Evolutionary conservation across 2,329 filamentous ascomycete genomes (phyloP), one percentile per base, ranked within the genome.

Genomic region (Coccinonectria pachysandricola): DNA sequence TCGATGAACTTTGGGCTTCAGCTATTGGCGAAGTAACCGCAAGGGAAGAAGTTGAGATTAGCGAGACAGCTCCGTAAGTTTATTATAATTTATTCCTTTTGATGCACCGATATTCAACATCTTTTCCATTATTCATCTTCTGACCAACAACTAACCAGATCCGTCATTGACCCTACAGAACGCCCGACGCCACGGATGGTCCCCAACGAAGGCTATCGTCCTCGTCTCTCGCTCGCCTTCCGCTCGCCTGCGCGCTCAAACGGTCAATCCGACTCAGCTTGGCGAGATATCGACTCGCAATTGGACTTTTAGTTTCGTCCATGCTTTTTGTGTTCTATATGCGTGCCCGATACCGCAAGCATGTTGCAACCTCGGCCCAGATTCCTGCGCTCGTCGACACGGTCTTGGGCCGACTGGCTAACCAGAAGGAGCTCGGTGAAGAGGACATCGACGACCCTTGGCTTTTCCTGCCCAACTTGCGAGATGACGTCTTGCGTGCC

Each of bases 221-320:
- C 62, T 80, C 72, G 66, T 92, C 84, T 67, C 81, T 93, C 78
- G 81, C 87, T 71, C 73, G 80, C 58, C 70, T 96, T 79, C 73
- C 87, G 63, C 67, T 95, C 79, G 53, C 62, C 64, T 95, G 84
- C 60, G 73, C 81, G 59, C 46, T 85, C 78, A 73, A 73, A 56
- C 70, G 82, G 64, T 82, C 77, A 59, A 57, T 87, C 73, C 67
- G 79, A 62, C 73, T 79, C 69, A 71, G 79, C 56, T 48, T 91
- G 80, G 83, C 78, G 72, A 70, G 78, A 79, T 70, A 91, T 91
- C 70, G 83, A 78, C 62, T 85, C 75, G 61, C 78, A 64, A 75
- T 87, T 91, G 68, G 75, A 67, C 54, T 71, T 66, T 39, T 81
- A 49, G 59, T 72, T 16, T 34, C 67, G 10, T 40, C 68, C 11